phyloP scores from a whole-genome alignment of 2,329 filamentous ascomycete genomes.

The Pleomassaria siparia region DNA sequence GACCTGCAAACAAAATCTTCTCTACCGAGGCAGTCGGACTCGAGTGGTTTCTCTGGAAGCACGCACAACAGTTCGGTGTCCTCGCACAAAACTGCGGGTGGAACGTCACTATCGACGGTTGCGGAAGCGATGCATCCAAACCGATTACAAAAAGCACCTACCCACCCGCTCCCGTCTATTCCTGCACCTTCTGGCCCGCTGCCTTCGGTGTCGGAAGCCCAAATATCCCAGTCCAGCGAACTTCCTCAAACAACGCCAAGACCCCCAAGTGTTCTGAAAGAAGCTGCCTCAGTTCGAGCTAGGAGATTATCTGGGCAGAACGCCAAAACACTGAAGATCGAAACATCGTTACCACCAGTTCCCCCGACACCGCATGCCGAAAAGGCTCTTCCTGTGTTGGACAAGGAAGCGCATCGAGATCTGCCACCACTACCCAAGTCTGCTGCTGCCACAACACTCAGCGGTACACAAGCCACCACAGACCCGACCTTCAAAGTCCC shows the following conservation, averaged over 20 bases:
- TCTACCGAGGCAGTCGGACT: slow-evolving; percentile 77
- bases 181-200: slow-evolving; percentile 32
- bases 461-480: slow-evolving; percentile 23
- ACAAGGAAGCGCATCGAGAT: slow-evolving; percentile 36
- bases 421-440: slow-evolving; percentile 39
- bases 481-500: slow-evolving; percentile 37
- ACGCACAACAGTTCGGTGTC: slow-evolving; percentile 80
- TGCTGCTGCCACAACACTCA: slow-evolving; percentile 34
- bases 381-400: slow-evolving; percentile 32
- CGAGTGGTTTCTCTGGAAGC: slow-evolving; percentile 73
- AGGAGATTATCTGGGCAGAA: slow-evolving; percentile 80
- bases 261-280: slow-evolving; percentile 26
- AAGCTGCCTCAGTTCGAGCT: slow-evolving; percentile 61
- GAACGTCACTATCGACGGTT: slow-evolving; percentile 70
- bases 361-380: slow-evolving; percentile 37
- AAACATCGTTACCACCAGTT: slow-evolving; percentile 60
- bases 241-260: slow-evolving; percentile 31
- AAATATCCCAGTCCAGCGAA: slow-evolving; percentile 24
- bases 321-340: slow-evolving; percentile 82
- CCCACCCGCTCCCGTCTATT: slow-evolving; percentile 32
- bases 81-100: slow-evolving; percentile 70
- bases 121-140: slow-evolving; percentile 59
- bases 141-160: slow-evolving; percentile 36
- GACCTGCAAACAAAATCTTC: slow-evolving; percentile 67
- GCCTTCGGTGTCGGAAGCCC: slow-evolving; percentile 36